Evolutionary conservation across 1,139 yeast genomes (phyloP).

Genomic region (Diutina sp.): DNA sequence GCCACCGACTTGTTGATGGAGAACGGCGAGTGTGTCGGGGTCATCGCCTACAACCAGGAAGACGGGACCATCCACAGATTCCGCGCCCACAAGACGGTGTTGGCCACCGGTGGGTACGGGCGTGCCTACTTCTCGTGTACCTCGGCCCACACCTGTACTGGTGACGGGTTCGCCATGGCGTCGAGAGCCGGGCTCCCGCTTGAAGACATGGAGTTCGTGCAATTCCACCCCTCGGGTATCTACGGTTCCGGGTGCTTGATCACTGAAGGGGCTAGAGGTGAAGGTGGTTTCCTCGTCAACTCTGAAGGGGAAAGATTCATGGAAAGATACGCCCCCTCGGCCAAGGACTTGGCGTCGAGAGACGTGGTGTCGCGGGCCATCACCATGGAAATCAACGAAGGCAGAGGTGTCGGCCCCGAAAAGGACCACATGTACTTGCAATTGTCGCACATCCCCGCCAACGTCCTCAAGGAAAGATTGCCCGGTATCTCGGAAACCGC

Average conservation of each 20-base stretch:
- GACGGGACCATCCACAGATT: constrained; percentile 98
- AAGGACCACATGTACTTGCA: constrained; percentile 94
- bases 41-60: constrained; percentile 94
- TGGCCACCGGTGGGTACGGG: constrained; percentile 99
- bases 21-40: constrained; percentile 95
- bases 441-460: constrained; percentile 86
- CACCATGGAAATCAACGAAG: constrained; percentile 96
- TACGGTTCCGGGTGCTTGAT: constrained; percentile 98
- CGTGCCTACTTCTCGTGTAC: constrained; percentile 98
- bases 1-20: constrained; percentile 93
- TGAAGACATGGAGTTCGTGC: constrained; percentile 95
- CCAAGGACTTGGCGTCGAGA: constrained; percentile 96
- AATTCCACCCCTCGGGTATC: constrained; percentile 99
- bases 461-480: constrained; percentile 86
- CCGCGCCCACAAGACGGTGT: constrained; percentile 90
- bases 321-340: constrained; percentile 99
- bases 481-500: constrained; percentile 99
- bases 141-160: constrained; percentile 98
- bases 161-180: constrained; percentile 98
- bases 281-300: constrained; percentile 94
- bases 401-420: constrained; percentile 97
- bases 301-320: constrained; percentile 98
- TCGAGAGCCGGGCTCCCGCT: constrained; percentile 96
- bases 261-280: constrained; percentile 99
- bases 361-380: constrained; percentile 98